Base-by-base conservation (phyloP, 371 early-diverging fungal genomes). In the Batkoa obscura region DNA sequence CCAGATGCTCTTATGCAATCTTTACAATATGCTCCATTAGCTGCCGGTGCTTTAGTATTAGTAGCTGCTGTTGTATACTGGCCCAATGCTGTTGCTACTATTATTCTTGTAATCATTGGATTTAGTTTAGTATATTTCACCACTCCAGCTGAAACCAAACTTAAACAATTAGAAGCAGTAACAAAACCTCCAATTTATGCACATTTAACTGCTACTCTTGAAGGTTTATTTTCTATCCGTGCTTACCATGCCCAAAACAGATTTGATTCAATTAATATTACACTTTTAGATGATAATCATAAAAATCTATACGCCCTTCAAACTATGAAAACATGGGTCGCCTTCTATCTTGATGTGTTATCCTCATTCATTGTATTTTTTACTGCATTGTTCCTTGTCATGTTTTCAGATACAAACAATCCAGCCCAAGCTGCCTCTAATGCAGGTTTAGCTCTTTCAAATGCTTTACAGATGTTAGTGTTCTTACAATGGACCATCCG, bases 111-210 rank as follows among this genome's bases (percentile, higher is more conserved):
- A 8, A 35, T 35, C 32, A 49, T 49, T 13, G 50, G 50, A 3
- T 33, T 49, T n/a, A 36, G 8, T 31, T 43, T 41, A 8, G 39
- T 38, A 23, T 53, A 36, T 15, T 53, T 36, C 53, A 36, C 37
- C 6, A 30, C 37, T 31, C 53, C 53, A 3, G 53, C 53, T 53
- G 43, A 53, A 41, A 53, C 38, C 60, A 83, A 86, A 58, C 66
- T 86, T 47, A 88, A 89, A 66, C 81, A 89, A 3, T 63, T 85
- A 52, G 92, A 93, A 61, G 82, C 90, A 1, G 71, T 78, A 8
- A 77, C 83, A 32, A 74, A 85, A 41, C 84, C 86, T 17, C 84
- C 90, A 1, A 72, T 90, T 8, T 90, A 84, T 61, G 78, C 87
- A 8, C 83, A 86, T 55, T 86, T 92, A 62, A 77, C 83, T 46